Evolutionary conservation across 2,329 filamentous ascomycete genomes (phyloP), one percentile per base, ranked within the genome.

Genomic region (Penicillium sp.): DNA sequence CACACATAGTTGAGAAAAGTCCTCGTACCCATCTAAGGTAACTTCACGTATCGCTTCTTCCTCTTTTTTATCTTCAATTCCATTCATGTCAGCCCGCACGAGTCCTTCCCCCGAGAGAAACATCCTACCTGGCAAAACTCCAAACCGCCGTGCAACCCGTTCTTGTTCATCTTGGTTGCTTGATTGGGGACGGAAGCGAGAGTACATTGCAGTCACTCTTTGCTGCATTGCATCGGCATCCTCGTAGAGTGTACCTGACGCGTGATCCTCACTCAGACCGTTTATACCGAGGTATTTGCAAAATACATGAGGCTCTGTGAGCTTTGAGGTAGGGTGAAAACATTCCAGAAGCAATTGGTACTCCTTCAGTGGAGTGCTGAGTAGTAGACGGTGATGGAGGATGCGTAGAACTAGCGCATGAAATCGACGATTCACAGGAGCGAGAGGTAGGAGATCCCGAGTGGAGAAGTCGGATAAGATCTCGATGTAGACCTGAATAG

Each of bases 321-420:
- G 77, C 70, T 86, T 87, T 22, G 82, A 85, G 58, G 80, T 84
- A 0, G 89, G 90, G 59, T 88, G 89, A 66, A 88, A 92, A 69
- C 88, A 90, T 74, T 93, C 89, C 40, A 95, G 82, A 36, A 92
- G 83, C 38, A 94, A 74, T 50, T 86, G 83, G 65, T 90, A 83
- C 36, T 84, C 81, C 36, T 81, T 74, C 7, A 88, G 73, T 3
- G 81, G 74, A 4, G 84, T 80, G 18, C 84, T 83, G 18, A 80
- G 70, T 44, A 86, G 73, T 2, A 91, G 77, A 32, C 88, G 85
- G 45, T 81, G 79, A 58, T 88, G 83, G 7, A 91, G 73, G 42
- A 90, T 81, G 24, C 83, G 82, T 4, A 86, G 73, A 53, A 88
- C 79, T 39, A 89, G 67, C 39, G 78, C 82, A 68, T 88, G 81